Evolutionary conservation across 1,139 yeast species (phyloP).

Genomic region (Scheffersomyces cryptocercus): DNA sequence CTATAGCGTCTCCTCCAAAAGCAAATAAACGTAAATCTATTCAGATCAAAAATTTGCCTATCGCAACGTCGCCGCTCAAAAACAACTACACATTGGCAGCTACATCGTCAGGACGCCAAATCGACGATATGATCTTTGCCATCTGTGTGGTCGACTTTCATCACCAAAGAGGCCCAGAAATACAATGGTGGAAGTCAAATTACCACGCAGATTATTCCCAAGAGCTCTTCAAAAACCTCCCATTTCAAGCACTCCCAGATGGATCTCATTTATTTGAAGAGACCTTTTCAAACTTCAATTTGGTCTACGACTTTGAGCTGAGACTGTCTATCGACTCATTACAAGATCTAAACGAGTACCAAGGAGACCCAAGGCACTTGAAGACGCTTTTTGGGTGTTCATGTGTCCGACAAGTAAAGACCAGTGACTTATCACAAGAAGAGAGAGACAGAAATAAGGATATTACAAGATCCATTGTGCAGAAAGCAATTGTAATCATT

Average conservation of each 20-base stretch:
- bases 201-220: constrained; percentile 41
- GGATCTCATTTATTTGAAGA: constrained; percentile 93
- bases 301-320: constrained; percentile 67
- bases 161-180: constrained; percentile 92
- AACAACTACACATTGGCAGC: constrained; percentile 4
- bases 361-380: constrained; percentile 48
- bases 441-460: constrained; percentile 58
- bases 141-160: constrained; percentile 92
- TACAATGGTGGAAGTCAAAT: constrained; percentile 86
- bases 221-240: constrained; percentile 78
- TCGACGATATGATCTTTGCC: constrained; percentile 62
- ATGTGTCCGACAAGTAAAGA: constrained; percentile 81
- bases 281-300: constrained; percentile 87
- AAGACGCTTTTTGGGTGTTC: constrained; percentile 90
- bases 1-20: neutral
- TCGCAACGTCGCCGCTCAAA: constrained; percentile 10
- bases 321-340: constrained; percentile 46
- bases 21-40: constrained; percentile 20
- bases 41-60: constrained; percentile 41
- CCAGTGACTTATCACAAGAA: constrained; percentile 53
- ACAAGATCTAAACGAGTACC: constrained; percentile 45
- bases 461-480: constrained; percentile 85
- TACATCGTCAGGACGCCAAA: neutral
- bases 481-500: constrained; percentile 87
- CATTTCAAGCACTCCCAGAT: constrained; percentile 95